A percentile compares a stretch with the other conserved stretches of the same genome.
Conservation (phyloP, 352 stramenopile genomes). For the Plasmopara muralis region DNA sequence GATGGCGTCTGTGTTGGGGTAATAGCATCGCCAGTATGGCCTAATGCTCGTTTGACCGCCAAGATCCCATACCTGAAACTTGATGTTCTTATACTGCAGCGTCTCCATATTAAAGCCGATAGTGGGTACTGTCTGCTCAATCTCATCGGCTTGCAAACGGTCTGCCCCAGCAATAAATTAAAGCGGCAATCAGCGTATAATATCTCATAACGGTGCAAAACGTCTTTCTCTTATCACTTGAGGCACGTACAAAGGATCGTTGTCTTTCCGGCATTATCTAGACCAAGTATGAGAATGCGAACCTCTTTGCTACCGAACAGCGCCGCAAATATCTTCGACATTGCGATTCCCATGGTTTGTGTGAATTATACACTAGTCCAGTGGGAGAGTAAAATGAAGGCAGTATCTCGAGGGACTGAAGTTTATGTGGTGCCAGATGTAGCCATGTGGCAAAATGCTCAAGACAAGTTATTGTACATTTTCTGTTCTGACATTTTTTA, state of each 20-base stretch:
- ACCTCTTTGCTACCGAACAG: slow-evolving; percentile 99
- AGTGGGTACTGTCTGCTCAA: slow-evolving; percentile 98
- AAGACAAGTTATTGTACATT: neutral
- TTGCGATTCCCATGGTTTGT: slow-evolving; percentile 93
- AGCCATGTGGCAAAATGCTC: neutral
- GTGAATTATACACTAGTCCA: neutral
- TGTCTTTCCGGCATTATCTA: slow-evolving; percentile 99
- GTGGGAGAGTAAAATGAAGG: slow-evolving; percentile 1
- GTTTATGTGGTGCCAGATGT: slow-evolving; percentile 7
- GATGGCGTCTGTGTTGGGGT: slow-evolving; percentile 97
- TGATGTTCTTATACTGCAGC: slow-evolving; percentile 89
- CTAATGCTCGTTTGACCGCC: slow-evolving; percentile 99
- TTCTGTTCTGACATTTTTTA: slow-evolving; percentile 6
- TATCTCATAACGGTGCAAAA: neutral
- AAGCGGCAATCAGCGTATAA: slow-evolving; percentile 5
- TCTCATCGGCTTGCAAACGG: slow-evolving; percentile 87
- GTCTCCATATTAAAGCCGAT: slow-evolving; percentile 98
- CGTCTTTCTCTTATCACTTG: neutral
- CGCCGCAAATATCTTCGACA: slow-evolving; percentile 95
- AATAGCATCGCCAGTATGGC: slow-evolving; percentile 99
- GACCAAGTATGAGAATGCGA: slow-evolving; percentile 98
- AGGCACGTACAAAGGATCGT: slow-evolving; percentile 96
- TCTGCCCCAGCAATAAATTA: slow-evolving; percentile 28
- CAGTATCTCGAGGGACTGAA: slow-evolving; percentile 2
- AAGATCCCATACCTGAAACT: slow-evolving; percentile 99